Base-by-base conservation (phyloP, 2,329 filamentous ascomycete genomes). In the Beauveria asiatica region DNA sequence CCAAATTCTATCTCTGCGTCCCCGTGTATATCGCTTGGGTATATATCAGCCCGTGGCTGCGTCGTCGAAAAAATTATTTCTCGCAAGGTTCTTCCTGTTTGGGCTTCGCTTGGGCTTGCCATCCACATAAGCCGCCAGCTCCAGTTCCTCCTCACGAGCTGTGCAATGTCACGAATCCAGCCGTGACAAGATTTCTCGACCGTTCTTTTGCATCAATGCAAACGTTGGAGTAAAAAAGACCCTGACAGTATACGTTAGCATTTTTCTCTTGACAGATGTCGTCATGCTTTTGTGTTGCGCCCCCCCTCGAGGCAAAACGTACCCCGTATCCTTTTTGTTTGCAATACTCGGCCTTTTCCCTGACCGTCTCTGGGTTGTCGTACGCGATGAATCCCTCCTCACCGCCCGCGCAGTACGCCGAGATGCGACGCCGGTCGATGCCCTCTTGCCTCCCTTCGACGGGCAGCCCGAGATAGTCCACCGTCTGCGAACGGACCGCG, bases 161-260 rank as follows among this genome's bases (percentile, higher is more conserved):
- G 67, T 85, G 83, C 62, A 85, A 70, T 9, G 81, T 78, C 61
- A 80, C 78, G 69, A 85, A 86, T 5, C 83, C 83, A 19, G 83
- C 75, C 51, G 80, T 78, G 62, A 86, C 75, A 58, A 86, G 71
- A 67, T 83, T 86, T 56, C 83, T 76, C 56, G 80, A 78, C 62
- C 76, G 79, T 57, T 83, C 79, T 65, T 74, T 77, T 30, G 82
- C 80, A 74, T 94, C 90, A 3, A 83, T 84, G 16, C 87, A 86
- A n/a, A 85, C 88, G 57, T 87, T 85, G 87, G 88, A 92, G 72
- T 92, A 94, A 71, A 92, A 93, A 9, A 94, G 73, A 0, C 90
- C 90, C 83, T 85, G 65, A 60, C 51, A 59, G 13, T 51, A 17
- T 9, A 37, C 6, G 51, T 60, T 44, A 60, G 51, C 33, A 61